A percentile compares a stretch with the other conserved stretches of the same genome.
Evolutionary conservation across 1,284 basidiomycete species (phyloP).

Genomic region (Cerrena zonata): DNA sequence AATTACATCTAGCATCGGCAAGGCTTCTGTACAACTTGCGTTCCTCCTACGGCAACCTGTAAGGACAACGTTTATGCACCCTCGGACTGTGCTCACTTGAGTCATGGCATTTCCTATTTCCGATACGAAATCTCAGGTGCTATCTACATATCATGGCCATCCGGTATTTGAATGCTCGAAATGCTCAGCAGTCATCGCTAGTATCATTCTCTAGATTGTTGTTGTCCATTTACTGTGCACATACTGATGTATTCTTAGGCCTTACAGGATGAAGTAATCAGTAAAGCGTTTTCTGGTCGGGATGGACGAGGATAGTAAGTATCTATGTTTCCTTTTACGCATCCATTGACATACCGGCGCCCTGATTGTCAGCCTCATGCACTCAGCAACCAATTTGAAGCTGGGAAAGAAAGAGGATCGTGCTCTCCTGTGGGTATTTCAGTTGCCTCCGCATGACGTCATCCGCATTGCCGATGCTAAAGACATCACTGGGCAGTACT

Average conservation of each 20-base stretch:
- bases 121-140: slow-evolving; percentile 47
- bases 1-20: too few relatives aligned
- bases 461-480: neutral
- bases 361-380: slow-evolving; percentile 62
- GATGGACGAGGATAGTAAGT: slow-evolving; percentile 79
- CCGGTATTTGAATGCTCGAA: slow-evolving; percentile 59
- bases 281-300: slow-evolving; percentile 79
- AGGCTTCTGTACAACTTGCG: too few relatives aligned
- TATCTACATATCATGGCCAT: slow-evolving; percentile 50
- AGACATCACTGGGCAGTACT: slow-evolving; percentile 47
- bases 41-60: too few relatives aligned
- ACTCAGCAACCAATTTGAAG: slow-evolving; percentile 72
- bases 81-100: too few relatives aligned
- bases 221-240: neutral
- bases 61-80: too few relatives aligned
- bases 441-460: neutral
- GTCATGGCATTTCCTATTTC: slow-evolving; percentile 15
- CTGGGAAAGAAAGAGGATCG: slow-evolving; percentile 74
- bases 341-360: too few relatives aligned
- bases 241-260: slow-evolving; percentile 36
- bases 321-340: neutral
- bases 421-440: slow-evolving; percentile 53
- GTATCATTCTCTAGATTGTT: slow-evolving; percentile 20
- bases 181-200: slow-evolving; percentile 62
- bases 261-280: slow-evolving; percentile 82